A percentile compares a stretch with the other conserved stretches of the same genome.
These are phyloP conservation scores for Fusarium dlaminii DNA, from an alignment of 2,329 filamentous ascomycete species.

Conservation along the genomic window DNA sequence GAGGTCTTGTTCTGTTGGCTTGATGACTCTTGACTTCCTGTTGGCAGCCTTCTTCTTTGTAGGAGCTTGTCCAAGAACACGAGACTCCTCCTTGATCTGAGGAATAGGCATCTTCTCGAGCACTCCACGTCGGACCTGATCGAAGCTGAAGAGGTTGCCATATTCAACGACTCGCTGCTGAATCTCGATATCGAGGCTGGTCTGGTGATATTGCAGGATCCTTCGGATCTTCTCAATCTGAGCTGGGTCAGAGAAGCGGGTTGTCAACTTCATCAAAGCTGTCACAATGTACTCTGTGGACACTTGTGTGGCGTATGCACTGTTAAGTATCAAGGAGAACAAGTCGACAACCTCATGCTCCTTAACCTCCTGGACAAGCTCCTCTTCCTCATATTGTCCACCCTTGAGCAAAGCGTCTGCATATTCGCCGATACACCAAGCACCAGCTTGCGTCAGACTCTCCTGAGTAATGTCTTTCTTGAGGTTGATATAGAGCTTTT, in stretches of 20 bases:
- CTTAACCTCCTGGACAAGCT: slow-evolving; percentile 81
- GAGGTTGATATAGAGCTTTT: slow-evolving; percentile 89
- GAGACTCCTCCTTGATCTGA: slow-evolving; percentile 94
- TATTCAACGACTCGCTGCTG: slow-evolving; percentile 98
- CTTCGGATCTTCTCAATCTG: slow-evolving; percentile 87
- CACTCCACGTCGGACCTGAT: slow-evolving; percentile 87
- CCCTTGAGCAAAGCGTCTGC: slow-evolving; percentile 89
- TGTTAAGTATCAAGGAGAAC: slow-evolving; percentile 92
- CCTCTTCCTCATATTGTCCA: slow-evolving; percentile 93
- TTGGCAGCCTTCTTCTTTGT: slow-evolving; percentile 76
- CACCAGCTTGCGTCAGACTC: slow-evolving; percentile 88
- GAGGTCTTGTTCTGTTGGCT: slow-evolving; percentile 90
- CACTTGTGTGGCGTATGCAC: slow-evolving; percentile 90
- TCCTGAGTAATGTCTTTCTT: slow-evolving; percentile 99
- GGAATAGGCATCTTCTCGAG: slow-evolving; percentile 98
- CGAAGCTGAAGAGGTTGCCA: slow-evolving; percentile 89
- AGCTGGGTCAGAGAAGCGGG: slow-evolving; percentile 81
- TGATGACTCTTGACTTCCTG: slow-evolving; percentile 78
- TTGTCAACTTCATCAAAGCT: slow-evolving; percentile 93
- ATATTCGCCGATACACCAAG: slow-evolving; percentile 98
- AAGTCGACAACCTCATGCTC: slow-evolving; percentile 92
- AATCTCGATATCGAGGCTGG: slow-evolving; percentile 92
- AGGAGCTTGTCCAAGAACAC: slow-evolving; percentile 84
- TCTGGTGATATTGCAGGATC: slow-evolving; percentile 79
- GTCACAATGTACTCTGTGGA: slow-evolving; percentile 97